These are phyloP conservation scores for Pulveroboletus ravenelii DNA, from an alignment of 768 basidiomycete species.

Conservation along the genomic window DNA sequence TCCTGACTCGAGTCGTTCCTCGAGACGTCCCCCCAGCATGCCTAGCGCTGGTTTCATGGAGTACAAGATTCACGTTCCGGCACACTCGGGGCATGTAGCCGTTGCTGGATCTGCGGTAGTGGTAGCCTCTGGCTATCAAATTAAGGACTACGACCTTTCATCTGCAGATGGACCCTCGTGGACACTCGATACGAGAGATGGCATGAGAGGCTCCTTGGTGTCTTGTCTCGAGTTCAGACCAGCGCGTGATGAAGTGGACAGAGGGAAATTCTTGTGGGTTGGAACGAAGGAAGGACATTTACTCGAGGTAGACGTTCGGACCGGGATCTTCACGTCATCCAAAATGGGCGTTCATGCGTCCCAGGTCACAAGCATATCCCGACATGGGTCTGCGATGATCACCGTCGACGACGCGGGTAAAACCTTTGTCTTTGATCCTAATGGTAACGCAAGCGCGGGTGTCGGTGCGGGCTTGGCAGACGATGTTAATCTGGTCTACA, in stretches of 20 bases:
- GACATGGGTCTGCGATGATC: constrained; percentile 67
- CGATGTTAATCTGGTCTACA: constrained; percentile 44
- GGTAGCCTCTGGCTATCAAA: constrained; percentile 51
- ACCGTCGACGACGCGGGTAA: constrained; percentile 87
- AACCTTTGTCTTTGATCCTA: constrained; percentile 63
- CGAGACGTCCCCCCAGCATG: constrained; percentile 44
- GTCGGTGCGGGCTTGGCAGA: constrained; percentile 24
- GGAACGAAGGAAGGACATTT: constrained; percentile 91
- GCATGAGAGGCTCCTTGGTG: constrained; percentile 64
- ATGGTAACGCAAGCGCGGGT: constrained; percentile 15
- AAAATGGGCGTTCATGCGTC: constrained; percentile 62
- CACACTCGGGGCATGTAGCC: constrained; percentile 51
- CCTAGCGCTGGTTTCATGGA: constrained; percentile 34
- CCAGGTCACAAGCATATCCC: constrained; percentile 67
- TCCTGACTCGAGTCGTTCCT: constrained; percentile 67
- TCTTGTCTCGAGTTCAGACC: constrained; percentile 77
- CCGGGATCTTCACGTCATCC: constrained; percentile 50
- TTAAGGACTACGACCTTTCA: constrained; percentile 61
- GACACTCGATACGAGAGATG: constrained; percentile 58
- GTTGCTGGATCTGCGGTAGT: constrained; percentile 56
- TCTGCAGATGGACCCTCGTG: constrained; percentile 42
- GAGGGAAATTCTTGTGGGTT: constrained; percentile 70
- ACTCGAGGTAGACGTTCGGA: constrained; percentile 72
- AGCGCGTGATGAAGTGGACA: constrained; percentile 38
- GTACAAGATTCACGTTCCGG: constrained; percentile 48